Evolutionary conservation across 805 yeast genomes (phyloP).

Genomic region (Cyberlindnera lachancei): DNA sequence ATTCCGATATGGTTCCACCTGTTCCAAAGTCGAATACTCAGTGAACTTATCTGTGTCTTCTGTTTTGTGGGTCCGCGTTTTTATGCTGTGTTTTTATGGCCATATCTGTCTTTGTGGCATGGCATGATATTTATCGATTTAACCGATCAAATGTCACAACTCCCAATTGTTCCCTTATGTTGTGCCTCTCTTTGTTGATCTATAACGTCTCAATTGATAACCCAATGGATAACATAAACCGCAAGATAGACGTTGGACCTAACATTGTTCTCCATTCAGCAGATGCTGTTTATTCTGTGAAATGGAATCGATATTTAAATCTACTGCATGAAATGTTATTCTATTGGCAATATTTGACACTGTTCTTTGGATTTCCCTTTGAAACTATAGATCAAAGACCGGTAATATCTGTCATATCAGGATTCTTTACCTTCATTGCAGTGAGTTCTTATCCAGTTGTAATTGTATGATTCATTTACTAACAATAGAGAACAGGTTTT

Average conservation of each 20-base stretch:
- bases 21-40: no score
- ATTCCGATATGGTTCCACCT: not conserved
- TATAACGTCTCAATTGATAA: not conserved
- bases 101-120: no score
- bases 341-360: slow-evolving; percentile 9
- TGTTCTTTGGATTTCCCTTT: slow-evolving; percentile 11
- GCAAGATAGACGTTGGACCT: slow-evolving; percentile 1
- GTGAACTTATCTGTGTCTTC: no score
- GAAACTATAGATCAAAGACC: slow-evolving; percentile 16
- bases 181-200: no score
- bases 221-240: not conserved
- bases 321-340: no score
- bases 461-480: no score
- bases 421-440: slow-evolving; percentile 4
- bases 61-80: no score
- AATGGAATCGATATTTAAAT: no score
- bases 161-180: no score
- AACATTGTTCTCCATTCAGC: slow-evolving; percentile 2
- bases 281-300: slow-evolving; percentile 3
- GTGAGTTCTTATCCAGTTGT: slow-evolving; percentile 1
- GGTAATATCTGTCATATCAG: slow-evolving; percentile 6
- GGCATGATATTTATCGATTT: no score
- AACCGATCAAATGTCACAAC: no score
- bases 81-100: no score
- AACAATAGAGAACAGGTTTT: not conserved